Evolutionary conservation across 805 yeast genomes (phyloP).

Genomic region (Starmerella riodocensis): DNA sequence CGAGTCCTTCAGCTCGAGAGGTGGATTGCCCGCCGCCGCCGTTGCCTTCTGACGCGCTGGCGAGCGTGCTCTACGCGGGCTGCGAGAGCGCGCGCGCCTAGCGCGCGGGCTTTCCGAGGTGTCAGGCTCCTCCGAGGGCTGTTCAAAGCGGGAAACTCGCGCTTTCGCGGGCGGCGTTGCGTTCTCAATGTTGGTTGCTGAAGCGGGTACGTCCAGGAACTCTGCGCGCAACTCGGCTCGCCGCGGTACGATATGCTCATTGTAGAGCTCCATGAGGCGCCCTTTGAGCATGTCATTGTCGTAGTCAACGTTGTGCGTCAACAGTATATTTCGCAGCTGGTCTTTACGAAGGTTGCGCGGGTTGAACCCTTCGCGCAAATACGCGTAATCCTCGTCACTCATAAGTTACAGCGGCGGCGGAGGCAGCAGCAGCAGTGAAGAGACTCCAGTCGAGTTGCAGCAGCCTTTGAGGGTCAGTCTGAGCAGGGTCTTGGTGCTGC

Average conservation of each 20-base stretch:
- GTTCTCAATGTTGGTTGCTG: slow-evolving; percentile 31
- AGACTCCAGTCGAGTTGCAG: no score
- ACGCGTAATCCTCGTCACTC: slow-evolving; percentile 18
- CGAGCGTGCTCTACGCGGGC: slow-evolving; percentile 1
- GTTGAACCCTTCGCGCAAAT: slow-evolving; percentile 42
- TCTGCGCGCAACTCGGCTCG: slow-evolving; percentile 32
- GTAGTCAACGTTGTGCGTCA: slow-evolving; percentile 47
- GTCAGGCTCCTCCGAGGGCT: neutral
- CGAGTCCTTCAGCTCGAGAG: neutral
- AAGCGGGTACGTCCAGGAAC: slow-evolving; percentile 26
- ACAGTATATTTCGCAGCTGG: slow-evolving; percentile 52
- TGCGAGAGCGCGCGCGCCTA: neutral
- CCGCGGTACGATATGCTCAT: slow-evolving; percentile 39
- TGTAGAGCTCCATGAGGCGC: slow-evolving; percentile 48
- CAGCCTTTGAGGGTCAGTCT: no score
- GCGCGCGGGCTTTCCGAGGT: slow-evolving; percentile 4
- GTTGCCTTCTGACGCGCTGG: slow-evolving; percentile 1
- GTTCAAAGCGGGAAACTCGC: neutral
- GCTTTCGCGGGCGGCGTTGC: slow-evolving; percentile 22
- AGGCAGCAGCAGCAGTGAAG: neutral
- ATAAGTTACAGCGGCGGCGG: no score
- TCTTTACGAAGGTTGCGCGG: slow-evolving; percentile 53
- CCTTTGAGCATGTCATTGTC: slow-evolving; percentile 56
- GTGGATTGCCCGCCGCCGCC: neutral
- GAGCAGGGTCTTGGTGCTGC: neutral